Evolutionary conservation across 139 green algal species (phyloP).

Genomic region (Nannochloris sp.): DNA sequence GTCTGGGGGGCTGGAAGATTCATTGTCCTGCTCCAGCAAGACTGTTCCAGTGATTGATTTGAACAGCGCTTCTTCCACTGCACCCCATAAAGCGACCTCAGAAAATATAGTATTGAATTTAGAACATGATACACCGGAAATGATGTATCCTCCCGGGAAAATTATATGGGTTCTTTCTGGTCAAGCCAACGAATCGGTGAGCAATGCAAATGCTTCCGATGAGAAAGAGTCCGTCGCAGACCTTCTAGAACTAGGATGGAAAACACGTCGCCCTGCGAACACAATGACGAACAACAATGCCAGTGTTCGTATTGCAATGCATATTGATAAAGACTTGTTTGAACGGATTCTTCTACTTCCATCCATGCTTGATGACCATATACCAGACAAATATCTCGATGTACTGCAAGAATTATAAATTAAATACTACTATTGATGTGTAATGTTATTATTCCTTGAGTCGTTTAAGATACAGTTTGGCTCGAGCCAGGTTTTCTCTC

Average conservation of each 20-base stretch:
- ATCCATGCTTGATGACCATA: constrained; percentile 35
- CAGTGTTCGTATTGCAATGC: constrained; percentile 8
- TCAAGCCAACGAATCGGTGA: background rate
- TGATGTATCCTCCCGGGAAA: constrained; percentile 11
- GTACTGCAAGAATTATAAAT: constrained; percentile 36
- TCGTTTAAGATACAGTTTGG: too few species aligned
- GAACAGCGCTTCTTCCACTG: too few species aligned
- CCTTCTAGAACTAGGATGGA: background rate
- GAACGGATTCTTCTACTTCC: constrained; percentile 31
- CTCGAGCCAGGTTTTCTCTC: too few species aligned
- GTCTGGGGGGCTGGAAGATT: too few species aligned
- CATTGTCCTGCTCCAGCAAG: too few species aligned
- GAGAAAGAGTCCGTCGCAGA: constrained; percentile 7
- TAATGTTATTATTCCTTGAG: too few species aligned
- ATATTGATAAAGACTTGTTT: constrained; percentile 28
- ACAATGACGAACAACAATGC: background rate
- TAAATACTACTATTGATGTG: background rate
- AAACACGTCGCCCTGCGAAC: background rate
- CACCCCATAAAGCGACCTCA: background rate
- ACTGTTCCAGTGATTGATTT: too few species aligned
- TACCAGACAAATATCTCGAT: constrained; percentile 33
- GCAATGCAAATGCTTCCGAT: background rate
- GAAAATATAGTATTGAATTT: background rate
- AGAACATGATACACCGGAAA: constrained; percentile 3
- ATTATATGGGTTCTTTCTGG: constrained; percentile 26